Evolutionary conservation across 2,329 filamentous ascomycete species (phyloP).

Genomic region (Phyllosticta citriasiana): DNA sequence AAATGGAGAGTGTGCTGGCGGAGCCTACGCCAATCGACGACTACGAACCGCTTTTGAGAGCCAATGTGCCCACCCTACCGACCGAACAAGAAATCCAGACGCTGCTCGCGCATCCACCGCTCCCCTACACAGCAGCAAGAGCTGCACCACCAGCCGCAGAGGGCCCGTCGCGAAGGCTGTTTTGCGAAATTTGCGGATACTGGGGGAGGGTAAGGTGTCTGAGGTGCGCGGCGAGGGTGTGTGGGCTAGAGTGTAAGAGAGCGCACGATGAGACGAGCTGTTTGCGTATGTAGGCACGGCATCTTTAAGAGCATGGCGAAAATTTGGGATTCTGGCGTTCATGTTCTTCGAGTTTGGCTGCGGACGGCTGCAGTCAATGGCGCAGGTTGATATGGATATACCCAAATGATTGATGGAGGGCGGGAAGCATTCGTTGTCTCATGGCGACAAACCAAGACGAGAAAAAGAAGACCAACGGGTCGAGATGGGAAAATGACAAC

Average conservation of each 20-base stretch:
- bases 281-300: constrained; percentile 13
- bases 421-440: no score
- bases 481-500: no score
- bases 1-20: background rate
- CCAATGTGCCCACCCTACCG: constrained; percentile 48
- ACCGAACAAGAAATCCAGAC: constrained; percentile 52
- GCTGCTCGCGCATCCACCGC: constrained; percentile 53
- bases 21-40: background rate
- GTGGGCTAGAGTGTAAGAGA: constrained; percentile 64
- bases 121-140: constrained; percentile 57
- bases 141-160: constrained; percentile 29
- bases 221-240: constrained; percentile 70
- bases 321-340: background rate
- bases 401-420: no score
- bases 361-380: no score
- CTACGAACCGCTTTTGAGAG: constrained; percentile 48
- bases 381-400: no score
- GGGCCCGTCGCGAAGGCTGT: constrained; percentile 47
- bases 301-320: background rate
- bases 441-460: no score
- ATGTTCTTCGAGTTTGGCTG: no score
- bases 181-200: constrained; percentile 74
- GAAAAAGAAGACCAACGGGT: no score
- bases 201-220: constrained; percentile 69
- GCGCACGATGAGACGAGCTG: constrained; percentile 60